Percentiles rank a stretch among this genome's conserved stretches.
These are phyloP conservation scores for Penicillium sp. DNA, from an alignment of 2,329 filamentous ascomycete species.

Conservation along the genomic window DNA sequence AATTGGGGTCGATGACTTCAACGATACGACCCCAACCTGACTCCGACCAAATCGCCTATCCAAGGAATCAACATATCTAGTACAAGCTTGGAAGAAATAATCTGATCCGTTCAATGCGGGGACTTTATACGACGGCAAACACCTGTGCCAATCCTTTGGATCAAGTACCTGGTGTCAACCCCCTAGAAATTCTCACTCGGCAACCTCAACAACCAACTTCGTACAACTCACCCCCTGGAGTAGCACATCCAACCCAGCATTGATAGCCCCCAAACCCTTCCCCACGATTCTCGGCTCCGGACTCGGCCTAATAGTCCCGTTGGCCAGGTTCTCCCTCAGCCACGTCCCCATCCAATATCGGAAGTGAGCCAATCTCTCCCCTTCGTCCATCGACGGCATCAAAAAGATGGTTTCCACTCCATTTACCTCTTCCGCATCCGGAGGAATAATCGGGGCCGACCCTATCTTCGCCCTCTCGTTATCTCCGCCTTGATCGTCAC, in stretches of 20 bases:
- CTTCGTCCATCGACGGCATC: constrained; percentile 37
- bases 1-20: constrained; percentile 7
- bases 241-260: constrained; percentile 41
- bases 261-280: constrained; percentile 39
- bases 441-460: constrained; percentile 41
- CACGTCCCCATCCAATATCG: constrained; percentile 42
- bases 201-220: constrained; percentile 47
- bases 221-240: constrained; percentile 44
- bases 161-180: neutral
- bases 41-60: neutral
- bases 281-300: constrained; percentile 42
- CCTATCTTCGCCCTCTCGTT: constrained; percentile 33
- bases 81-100: too few species aligned
- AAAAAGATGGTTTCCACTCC: constrained; percentile 44
- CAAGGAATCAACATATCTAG: too few species aligned
- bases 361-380: constrained; percentile 41
- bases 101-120: neutral
- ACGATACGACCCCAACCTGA: constrained; percentile 6
- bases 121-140: neutral
- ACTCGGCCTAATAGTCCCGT: constrained; percentile 40
- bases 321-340: constrained; percentile 43
- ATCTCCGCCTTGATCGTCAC: neutral
- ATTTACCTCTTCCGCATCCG: constrained; percentile 28
- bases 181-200: constrained; percentile 25
- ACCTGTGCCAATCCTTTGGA: neutral